phyloP scores from a whole-genome alignment of 1,139 yeast genomes.

The Candida sp. region DNA sequence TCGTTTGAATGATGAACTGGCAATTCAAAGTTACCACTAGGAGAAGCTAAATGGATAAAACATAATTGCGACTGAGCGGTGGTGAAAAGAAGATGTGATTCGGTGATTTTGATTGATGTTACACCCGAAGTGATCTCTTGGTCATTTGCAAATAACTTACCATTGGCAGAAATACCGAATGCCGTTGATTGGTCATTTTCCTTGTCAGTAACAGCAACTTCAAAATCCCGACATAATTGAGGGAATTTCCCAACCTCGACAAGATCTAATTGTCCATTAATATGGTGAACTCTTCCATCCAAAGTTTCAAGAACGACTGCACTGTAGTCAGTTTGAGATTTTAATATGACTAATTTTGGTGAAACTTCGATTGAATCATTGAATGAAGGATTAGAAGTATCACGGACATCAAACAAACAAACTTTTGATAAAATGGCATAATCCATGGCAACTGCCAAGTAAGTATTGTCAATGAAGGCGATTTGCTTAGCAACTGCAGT shows the following conservation, averaged over 20 bases:
- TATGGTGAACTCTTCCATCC: slow-evolving; percentile 55
- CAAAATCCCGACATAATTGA: slow-evolving; percentile 64
- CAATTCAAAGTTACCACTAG: slow-evolving; percentile 26
- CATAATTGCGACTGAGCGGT: slow-evolving; percentile 85
- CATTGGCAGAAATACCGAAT: slow-evolving; percentile 71
- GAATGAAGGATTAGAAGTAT: slow-evolving; percentile 35
- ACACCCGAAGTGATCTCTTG: slow-evolving; percentile 70
- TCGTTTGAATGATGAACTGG: slow-evolving; percentile 17
- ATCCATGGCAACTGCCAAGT: slow-evolving; percentile 59
- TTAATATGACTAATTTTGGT: slow-evolving; percentile 53
- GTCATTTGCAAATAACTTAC: slow-evolving; percentile 68
- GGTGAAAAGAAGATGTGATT: slow-evolving; percentile 73
- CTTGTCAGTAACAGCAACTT: slow-evolving; percentile 34
- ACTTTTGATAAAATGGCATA: slow-evolving; percentile 44
- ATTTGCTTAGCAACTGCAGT: slow-evolving; percentile 60
- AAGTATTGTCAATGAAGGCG: slow-evolving; percentile 49
- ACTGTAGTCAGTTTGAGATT: slow-evolving; percentile 53
- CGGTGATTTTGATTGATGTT: slow-evolving; percentile 77
- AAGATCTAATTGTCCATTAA: slow-evolving; percentile 25
- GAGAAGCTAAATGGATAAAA: slow-evolving; percentile 66
- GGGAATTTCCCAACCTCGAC: slow-evolving; percentile 52
- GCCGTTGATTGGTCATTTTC: slow-evolving; percentile 37
- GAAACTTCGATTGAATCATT: slow-evolving; percentile 40
- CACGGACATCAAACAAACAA: slow-evolving; percentile 45
- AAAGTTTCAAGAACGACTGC: slow-evolving; percentile 57